These are phyloP conservation scores for Echeveria elegans DNA, from an alignment of 164 flowering plant genomes.

Conservation along the genomic window DNA sequence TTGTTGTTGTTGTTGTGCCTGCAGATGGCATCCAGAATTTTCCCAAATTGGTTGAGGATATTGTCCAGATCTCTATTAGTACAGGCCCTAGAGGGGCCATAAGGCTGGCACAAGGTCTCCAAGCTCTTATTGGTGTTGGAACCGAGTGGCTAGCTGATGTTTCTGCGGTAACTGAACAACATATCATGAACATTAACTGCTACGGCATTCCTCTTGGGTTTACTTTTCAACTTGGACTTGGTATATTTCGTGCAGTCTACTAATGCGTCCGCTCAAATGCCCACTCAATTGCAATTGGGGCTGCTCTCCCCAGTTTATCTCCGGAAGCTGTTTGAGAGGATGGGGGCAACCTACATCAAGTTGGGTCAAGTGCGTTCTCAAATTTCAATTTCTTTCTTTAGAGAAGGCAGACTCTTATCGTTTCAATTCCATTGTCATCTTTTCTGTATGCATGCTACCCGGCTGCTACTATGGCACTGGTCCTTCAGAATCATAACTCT, in stretches of 20 bases:
- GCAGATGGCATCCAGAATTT: slow-evolving; percentile 63
- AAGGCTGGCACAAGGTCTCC: slow-evolving; percentile 81
- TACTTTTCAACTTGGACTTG: not conserved
- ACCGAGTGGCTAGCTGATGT: slow-evolving; percentile 83
- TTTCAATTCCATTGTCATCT: not conserved
- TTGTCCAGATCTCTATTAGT: slow-evolving; percentile 71
- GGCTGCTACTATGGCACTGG: not conserved
- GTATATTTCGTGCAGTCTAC: slow-evolving; percentile 31
- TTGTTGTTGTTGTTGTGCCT: not conserved
- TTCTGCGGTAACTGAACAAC: slow-evolving; percentile 41
- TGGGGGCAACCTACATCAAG: slow-evolving; percentile 95
- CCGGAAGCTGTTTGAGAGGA: slow-evolving; percentile 80
- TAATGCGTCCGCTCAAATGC: slow-evolving; percentile 51
- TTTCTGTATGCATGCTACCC: not conserved
- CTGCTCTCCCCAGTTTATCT: slow-evolving; percentile 76
- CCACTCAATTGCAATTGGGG: slow-evolving; percentile 64
- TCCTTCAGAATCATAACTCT: not conserved
- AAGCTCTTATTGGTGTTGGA: slow-evolving; percentile 84
- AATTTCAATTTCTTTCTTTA: not conserved
- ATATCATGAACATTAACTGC: no score
- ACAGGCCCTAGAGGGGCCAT: slow-evolving; percentile 92
- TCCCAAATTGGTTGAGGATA: slow-evolving; percentile 88
- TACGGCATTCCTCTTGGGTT: no score
- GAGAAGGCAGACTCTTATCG: not conserved
- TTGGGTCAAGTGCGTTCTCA: slow-evolving; percentile 66